Base-by-base conservation (phyloP, 345 rosid species). In the Chamaenerion angustifolium region DNA sequence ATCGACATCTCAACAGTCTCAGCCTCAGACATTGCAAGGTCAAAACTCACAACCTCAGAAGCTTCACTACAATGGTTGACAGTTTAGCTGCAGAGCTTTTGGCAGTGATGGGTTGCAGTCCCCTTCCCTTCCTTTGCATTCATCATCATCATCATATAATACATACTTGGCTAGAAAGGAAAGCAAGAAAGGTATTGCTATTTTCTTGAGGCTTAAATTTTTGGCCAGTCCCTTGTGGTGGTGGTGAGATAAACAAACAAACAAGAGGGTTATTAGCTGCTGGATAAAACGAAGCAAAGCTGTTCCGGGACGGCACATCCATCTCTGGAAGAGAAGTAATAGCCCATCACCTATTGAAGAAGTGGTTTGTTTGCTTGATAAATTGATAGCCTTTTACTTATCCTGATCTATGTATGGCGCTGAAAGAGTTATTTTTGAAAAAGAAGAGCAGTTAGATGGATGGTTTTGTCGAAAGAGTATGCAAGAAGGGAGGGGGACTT, bases 1-100 rank as follows among this genome's bases (percentile, higher is more conserved):
- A 17, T 89, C 37, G 76, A 41, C 93, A 63, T 54, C 82, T 73
- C 66, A 62, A 46, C 64, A 60, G 58, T 42, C 54, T 7, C 66
- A 78, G 44, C 85, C 47, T 12, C 66, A 75, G 44, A 85, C 93
- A 43, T 95, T 73, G 65, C 95, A 71, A 66, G 81, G 78, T 50
- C 99, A 79, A 66, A 74, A 80, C 55, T 68, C 88, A 52, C 90
- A 85, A 66, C 88, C 82, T 77, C 85, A 79, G 71, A 85, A 80
- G 69, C 65, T 66, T 60, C 90, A 81, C 58, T 82, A 72, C 71
- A 82, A 75, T 64, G 95, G 99, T 79, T 86, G 73, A 86, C 49
- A 56, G 64, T 40, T 52, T 27, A 12, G 1, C 37, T 31, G 21
- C 56, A 52, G 45, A 25, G 64, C 52, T 42, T 49, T 59, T 54